A percentile compares a stretch with the other conserved stretches of the same genome.
phyloP scores from a whole-genome alignment of 106 monocot species.

The Acorus calamus region DNA sequence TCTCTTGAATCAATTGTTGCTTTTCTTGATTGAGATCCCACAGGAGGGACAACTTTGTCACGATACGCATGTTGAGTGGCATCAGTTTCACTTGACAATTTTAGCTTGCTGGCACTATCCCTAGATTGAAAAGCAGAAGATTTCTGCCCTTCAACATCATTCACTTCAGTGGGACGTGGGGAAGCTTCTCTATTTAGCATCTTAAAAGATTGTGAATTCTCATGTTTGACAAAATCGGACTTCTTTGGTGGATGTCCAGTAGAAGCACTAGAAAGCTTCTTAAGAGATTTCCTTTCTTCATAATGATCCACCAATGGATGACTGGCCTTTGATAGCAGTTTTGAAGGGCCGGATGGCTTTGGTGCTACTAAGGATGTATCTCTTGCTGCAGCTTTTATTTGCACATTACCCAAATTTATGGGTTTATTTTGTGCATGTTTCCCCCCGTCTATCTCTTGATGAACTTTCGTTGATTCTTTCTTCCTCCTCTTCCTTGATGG shows the following conservation, averaged over 20 bases:
- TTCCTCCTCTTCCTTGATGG: constrained; percentile 76
- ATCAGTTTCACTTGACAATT: constrained; percentile 25
- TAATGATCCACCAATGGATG: constrained; percentile 23
- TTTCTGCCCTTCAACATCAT: constrained; percentile 41
- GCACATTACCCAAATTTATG: constrained; percentile 22
- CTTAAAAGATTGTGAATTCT: constrained; percentile 29
- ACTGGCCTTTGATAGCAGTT: constrained; percentile 4
- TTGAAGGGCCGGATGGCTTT: constrained; percentile 20
- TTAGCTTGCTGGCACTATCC: constrained; percentile 33
- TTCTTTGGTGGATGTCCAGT: constrained; percentile 16
- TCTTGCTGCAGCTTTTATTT: constrained; percentile 63
- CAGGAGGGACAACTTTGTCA: constrained; percentile 32
- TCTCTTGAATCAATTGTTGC: constrained; percentile 36
- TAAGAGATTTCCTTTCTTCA: constrained; percentile 51
- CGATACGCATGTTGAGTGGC: constrained; percentile 21
- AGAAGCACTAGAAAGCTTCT: constrained; percentile 30
- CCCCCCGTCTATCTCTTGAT: constrained; percentile 16
- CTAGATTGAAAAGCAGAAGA: constrained; percentile 13
- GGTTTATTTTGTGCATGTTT: constrained; percentile 19
- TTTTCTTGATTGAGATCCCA: constrained; percentile 41
- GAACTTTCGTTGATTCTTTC: constrained; percentile 51
- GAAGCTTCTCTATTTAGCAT: constrained; percentile 29
- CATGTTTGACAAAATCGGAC: constrained; percentile 17
- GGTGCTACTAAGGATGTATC: constrained; percentile 37
- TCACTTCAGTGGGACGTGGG: constrained; percentile 24